phyloP scores from a whole-genome alignment of 345 rosid genomes.

The Draba incana region DNA sequence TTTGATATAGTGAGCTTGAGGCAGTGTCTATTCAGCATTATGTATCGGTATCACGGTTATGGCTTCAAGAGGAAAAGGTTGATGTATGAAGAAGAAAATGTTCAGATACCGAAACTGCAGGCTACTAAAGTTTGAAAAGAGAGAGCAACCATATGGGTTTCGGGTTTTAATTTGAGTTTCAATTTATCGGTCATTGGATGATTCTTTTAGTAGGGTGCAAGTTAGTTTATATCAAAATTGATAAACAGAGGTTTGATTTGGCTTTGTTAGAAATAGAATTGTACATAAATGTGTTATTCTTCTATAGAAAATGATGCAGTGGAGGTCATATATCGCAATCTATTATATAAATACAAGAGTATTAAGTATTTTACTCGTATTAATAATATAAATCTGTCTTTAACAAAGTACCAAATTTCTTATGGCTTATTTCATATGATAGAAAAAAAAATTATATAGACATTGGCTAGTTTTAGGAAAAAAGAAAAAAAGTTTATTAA shows the following conservation, averaged over 20 bases:
- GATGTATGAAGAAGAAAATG: constrained; percentile 53
- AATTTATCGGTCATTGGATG: constrained; percentile 12
- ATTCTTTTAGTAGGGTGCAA: constrained; percentile 20
- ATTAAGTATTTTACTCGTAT: no score
- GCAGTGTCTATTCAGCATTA: constrained; percentile 70
- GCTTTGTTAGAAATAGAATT: not conserved
- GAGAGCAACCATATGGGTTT: constrained; percentile 20
- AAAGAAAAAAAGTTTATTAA: not conserved
- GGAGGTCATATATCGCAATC: constrained; percentile 13
- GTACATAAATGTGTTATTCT: constrained; percentile 19
- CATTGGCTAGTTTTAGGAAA: not conserved
- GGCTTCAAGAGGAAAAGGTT: constrained; percentile 68
- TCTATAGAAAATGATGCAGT: constrained; percentile 12
- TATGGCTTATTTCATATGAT: no score
- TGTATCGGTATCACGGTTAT: constrained; percentile 77
- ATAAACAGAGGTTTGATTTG: constrained; percentile 2
- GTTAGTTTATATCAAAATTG: constrained; percentile 3
- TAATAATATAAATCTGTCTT: no score
- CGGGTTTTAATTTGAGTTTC: constrained; percentile 5
- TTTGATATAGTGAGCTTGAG: constrained; percentile 54
- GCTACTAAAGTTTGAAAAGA: constrained; percentile 33
- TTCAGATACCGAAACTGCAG: constrained; percentile 48
- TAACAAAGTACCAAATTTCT: no score
- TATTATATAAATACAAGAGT: no score
- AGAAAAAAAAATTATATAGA: not conserved